Conservation (phyloP, 148 eudicot genomes). For the Vaccinium macrocarpon region DNA sequence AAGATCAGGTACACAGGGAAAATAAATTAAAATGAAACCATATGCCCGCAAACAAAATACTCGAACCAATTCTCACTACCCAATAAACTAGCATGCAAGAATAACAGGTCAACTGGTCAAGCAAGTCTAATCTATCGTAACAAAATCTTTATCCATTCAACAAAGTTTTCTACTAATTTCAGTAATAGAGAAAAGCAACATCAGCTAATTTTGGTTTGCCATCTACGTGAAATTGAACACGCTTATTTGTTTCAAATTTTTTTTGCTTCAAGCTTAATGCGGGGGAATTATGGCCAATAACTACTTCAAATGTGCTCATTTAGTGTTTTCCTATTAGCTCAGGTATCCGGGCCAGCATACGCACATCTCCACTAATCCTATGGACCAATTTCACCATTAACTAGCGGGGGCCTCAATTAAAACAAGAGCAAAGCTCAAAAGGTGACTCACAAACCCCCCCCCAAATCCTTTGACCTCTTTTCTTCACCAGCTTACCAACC, state of each 20-base stretch:
- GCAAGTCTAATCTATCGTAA: neutral
- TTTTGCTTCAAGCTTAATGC: neutral
- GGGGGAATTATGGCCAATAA: neutral
- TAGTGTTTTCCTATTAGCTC: too few species aligned
- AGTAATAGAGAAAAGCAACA: neutral
- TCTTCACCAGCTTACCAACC: too few species aligned
- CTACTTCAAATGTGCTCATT: neutral
- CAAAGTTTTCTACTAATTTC: neutral
- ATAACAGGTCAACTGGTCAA: neutral
- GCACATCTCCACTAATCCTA: too few species aligned
- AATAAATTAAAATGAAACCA: neutral
- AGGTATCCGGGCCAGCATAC: too few species aligned
- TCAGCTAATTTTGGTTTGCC: neutral
- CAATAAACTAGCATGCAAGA: neutral
- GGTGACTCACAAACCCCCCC: too few species aligned
- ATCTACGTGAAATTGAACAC: neutral
- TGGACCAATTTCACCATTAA: too few species aligned
- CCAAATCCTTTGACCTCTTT: too few species aligned
- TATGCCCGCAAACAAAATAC: neutral
- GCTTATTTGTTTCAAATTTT: too few species aligned
- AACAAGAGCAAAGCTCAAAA: too few species aligned
- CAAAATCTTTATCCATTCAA: neutral
- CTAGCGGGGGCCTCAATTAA: too few species aligned
- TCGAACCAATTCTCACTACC: neutral
- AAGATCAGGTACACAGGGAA: neutral